Conservation (phyloP, 2,329 filamentous ascomycete species). For the Paraphaeosphaeria minitans region DNA sequence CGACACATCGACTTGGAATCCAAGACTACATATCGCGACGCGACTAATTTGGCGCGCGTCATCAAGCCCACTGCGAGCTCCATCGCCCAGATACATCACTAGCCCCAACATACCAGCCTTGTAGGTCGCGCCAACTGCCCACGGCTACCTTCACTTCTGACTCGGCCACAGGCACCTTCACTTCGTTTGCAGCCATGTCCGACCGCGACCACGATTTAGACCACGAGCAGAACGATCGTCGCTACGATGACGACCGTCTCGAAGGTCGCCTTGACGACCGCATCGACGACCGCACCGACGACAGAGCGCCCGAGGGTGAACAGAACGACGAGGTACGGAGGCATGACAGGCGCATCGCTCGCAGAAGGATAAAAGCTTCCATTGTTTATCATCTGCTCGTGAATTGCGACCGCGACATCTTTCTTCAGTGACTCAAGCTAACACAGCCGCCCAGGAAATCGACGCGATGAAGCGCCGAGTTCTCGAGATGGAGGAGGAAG, state of each 20-base stretch:
- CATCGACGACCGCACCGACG: constrained; percentile 40
- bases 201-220: constrained; percentile 37
- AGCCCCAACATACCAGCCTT: constrained; percentile 1
- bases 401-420: constrained; percentile 11
- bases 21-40: not conserved
- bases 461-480: constrained; percentile 60
- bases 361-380: not conserved
- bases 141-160: constrained; percentile 14
- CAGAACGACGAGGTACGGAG: constrained; percentile 43
- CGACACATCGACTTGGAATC: not conserved
- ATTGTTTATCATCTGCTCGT: constrained; percentile 3
- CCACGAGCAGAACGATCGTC: constrained; percentile 22
- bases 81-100: not conserved
- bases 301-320: constrained; percentile 35
- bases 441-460: constrained; percentile 39
- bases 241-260: constrained; percentile 36
- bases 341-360: not conserved
- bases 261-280: constrained; percentile 27
- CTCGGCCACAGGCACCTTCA: not conserved
- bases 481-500: constrained; percentile 64
- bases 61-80: not conserved
- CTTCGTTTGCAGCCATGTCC: constrained; percentile 28
- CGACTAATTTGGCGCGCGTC: not conserved
- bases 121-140: constrained; percentile 12
- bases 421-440: not conserved